These are phyloP conservation scores for Plasmodium vinckei DNA, from an alignment of 169 alveolate genomes.

Conservation along the genomic window DNA sequence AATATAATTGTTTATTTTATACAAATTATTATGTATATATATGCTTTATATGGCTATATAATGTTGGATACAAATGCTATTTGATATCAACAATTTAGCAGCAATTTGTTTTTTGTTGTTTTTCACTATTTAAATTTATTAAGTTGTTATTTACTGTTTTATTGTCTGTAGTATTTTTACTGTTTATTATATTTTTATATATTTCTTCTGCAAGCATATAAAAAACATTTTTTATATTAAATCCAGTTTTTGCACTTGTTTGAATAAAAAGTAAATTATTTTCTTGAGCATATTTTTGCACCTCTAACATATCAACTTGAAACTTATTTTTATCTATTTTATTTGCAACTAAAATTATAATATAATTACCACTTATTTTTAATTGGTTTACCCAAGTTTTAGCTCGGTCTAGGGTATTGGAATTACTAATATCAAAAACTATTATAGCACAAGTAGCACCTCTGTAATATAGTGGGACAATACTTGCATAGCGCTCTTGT, in stretches of 20 bases:
- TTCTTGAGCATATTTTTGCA: slow-evolving; percentile 83
- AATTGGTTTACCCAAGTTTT: slow-evolving; percentile 89
- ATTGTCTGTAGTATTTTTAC: slow-evolving; percentile 21
- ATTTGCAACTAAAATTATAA: slow-evolving; percentile 85
- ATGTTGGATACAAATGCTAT: not conserved
- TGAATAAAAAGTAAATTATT: slow-evolving; percentile 81
- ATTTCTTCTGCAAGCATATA: slow-evolving; percentile 82
- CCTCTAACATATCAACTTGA: slow-evolving; percentile 81
- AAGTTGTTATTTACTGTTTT: slow-evolving; percentile 47
- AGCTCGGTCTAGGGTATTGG: slow-evolving; percentile 87
- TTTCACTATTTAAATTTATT: slow-evolving; percentile 63
- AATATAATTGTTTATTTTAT: slow-evolving; percentile 14
- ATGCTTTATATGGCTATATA: not conserved
- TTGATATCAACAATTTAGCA: slow-evolving; percentile 40
- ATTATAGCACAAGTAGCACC: slow-evolving; percentile 93
- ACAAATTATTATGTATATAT: slow-evolving; percentile 35
- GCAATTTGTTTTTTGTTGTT: slow-evolving; percentile 36
- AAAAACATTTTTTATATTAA: slow-evolving; percentile 80
- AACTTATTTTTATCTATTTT: slow-evolving; percentile 82
- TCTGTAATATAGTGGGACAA: slow-evolving; percentile 91
- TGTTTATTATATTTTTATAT: slow-evolving; percentile 65
- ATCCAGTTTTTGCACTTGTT: slow-evolving; percentile 88
- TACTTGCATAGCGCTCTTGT: slow-evolving; percentile 90
- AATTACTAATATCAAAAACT: slow-evolving; percentile 89
- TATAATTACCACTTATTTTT: slow-evolving; percentile 79